Evolutionary conservation across 169 alveolate species (phyloP), one percentile per base, ranked within the genome.

Genomic region (Neospora caninum): DNA sequence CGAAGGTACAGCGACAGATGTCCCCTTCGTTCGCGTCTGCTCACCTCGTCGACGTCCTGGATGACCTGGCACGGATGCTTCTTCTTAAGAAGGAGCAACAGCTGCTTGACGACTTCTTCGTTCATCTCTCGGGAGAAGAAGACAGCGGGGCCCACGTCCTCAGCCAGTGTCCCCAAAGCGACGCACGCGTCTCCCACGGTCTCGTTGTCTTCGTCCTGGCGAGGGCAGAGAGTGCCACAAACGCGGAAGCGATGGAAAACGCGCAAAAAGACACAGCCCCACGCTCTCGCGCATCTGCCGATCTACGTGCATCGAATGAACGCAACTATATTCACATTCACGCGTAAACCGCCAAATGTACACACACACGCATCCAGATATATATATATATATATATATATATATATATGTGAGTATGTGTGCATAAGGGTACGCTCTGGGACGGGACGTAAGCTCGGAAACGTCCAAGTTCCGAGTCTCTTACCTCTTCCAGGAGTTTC

Each of bases 121-220:
- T 36, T 80, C 93, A 45, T 45, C 84, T 54, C 93, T 7, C 45
- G n/a, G 42, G 80, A 45, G 84, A 58, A 88, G 82, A 88, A 45
- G 39, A 54, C 34, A 6, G 86, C 93, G 10, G 93, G 84, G n/a
- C 93, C 93, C 39, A 88, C 93, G 2, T 64, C 84, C 64, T 88
- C 93, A 38, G 73, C 80, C 13, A 88, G 58, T 16, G 64, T 58
- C 27, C 93, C 93, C 82, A 88, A 88, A 22, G 84, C 93, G 22
- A 49, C 22, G 53, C 38, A 64, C 34, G 86, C 82, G 58, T 88
- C 93, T 27, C 86, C 93, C 58, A 88, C 93, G 13, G 93, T 88
- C 93, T 54, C 93, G 84, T 88, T 88, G 34, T 88, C 93, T 49
- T 29, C 84, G 18, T 88, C 93, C 93, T 88, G 93, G 80, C 41